Base-by-base conservation (phyloP, 2,329 filamentous ascomycete genomes). In the Lecanosticta acicola region DNA sequence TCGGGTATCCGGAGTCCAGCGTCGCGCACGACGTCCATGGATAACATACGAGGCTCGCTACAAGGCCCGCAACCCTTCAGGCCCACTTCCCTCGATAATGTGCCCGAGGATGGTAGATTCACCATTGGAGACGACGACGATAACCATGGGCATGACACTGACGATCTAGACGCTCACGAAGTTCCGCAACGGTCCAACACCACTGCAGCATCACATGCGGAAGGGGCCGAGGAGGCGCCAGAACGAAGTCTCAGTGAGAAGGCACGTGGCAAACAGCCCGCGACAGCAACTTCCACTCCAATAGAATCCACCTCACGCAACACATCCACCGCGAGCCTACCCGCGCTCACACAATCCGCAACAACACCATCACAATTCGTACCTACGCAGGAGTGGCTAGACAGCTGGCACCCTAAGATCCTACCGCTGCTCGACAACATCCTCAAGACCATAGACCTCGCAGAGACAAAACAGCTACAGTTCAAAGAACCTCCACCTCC, bases 241-340 rank as follows among this genome's bases (percentile, higher is more conserved):
- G 20, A 94, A 21, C 80, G 87, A 46, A 89, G 89, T 44, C 95
- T 97, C 87, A 96, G 91, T 16, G 93, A 97, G 67, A 98, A 97
- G 66, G 93, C 93, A 13, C 77, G 93, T 40, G 93, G 93, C 5
- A 98, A 98, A 68, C 88, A 94, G 81, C 93, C 91, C 20, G 88
- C 10, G 85, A 87, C 1, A 76, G 84, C 16, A 3, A 33, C 91
- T 13, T 29, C n/a, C n/a, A 42, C 45, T 16, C 49, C 52, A 14
- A 50, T 91, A 14, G 45, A 39, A 16, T 48, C 52, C 11, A 50
- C 54, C 3, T 62, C 59, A 34, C 89, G 95, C 61, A 95, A 93
- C 62, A 94, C 89, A 66, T 61, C 58, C 13, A 87, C 83, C 20
- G 86, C 86, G 1, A 95, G 88, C 59, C 74, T 96, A 79, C 75